Evolutionary conservation across 345 rosid species (phyloP).

Genomic region (Camelina sativa): DNA sequence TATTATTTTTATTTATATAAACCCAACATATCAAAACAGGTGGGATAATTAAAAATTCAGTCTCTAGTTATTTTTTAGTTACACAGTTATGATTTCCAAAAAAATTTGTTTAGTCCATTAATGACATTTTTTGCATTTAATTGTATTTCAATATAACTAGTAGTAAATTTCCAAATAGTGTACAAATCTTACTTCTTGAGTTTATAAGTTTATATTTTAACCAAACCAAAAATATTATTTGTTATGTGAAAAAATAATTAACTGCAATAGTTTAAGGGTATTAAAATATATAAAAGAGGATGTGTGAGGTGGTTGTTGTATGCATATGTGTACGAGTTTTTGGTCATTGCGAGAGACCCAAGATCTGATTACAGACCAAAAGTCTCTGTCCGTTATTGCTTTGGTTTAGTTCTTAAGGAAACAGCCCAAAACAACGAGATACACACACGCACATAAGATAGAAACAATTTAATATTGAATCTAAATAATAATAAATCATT

Average conservation of each 20-base stretch:
- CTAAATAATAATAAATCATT: background rate
- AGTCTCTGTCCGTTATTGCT: slow-evolving; percentile 36
- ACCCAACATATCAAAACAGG: background rate
- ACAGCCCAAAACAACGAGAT: slow-evolving; percentile 28
- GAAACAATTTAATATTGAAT: slow-evolving; percentile 2
- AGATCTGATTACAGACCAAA: slow-evolving; percentile 44
- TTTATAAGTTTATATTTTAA: background rate
- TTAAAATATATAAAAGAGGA: background rate
- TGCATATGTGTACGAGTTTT: slow-evolving; percentile 17
- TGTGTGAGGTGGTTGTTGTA: slow-evolving; percentile 33
- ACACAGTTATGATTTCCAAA: background rate
- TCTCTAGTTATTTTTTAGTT: background rate
- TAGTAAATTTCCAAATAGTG: background rate
- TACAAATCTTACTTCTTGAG: background rate
- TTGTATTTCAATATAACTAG: background rate
- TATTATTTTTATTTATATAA: background rate
- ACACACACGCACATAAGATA: slow-evolving; percentile 3
- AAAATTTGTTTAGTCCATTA: background rate
- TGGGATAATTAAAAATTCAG: background rate
- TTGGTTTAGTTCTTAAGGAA: slow-evolving; percentile 39
- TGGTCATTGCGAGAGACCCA: slow-evolving; percentile 41
- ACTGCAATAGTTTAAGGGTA: background rate
- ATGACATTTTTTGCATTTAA: background rate
- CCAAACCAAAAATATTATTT: background rate
- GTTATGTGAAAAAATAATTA: background rate